phyloP scores from a whole-genome alignment of 2,329 filamentous ascomycete species.

The Colletotrichum sansevieriae region DNA sequence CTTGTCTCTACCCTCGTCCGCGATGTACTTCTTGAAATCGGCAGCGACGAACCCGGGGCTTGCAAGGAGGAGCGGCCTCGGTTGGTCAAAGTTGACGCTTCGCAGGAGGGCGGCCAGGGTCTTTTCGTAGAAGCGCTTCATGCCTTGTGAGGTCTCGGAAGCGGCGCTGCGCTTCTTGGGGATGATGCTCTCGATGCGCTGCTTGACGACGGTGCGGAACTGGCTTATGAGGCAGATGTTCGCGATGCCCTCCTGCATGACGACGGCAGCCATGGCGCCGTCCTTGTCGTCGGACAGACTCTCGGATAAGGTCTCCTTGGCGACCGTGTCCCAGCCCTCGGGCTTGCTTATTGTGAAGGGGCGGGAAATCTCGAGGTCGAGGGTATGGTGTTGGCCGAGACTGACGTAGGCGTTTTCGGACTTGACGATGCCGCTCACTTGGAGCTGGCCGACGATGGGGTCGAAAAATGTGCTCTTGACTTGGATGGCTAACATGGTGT shows the following conservation, averaged over 20 bases:
- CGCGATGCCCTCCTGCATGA: constrained; percentile 91
- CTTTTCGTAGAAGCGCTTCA: constrained; percentile 83
- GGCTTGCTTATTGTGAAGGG: constrained; percentile 91
- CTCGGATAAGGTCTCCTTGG: constrained; percentile 81
- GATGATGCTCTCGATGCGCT: constrained; percentile 75
- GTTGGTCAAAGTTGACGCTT: constrained; percentile 79
- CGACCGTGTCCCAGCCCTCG: constrained; percentile 86
- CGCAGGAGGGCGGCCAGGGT: constrained; percentile 81
- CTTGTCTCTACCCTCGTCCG: constrained; percentile 68
- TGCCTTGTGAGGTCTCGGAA: constrained; percentile 76
- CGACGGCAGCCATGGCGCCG: constrained; percentile 87
- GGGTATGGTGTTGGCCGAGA: constrained; percentile 69
- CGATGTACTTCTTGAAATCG: constrained; percentile 82
- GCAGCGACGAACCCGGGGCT: constrained; percentile 89
- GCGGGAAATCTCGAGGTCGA: constrained; percentile 87
- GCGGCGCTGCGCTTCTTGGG: constrained; percentile 76
- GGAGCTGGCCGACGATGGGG: constrained; percentile 65
- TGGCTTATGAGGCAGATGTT: constrained; percentile 88
- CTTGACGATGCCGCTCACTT: constrained; percentile 67
- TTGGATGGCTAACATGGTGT: constrained; percentile 68
- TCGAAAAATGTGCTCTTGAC: constrained; percentile 72
- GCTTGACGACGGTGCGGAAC: constrained; percentile 81
- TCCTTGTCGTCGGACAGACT: constrained; percentile 83
- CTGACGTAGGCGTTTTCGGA: constrained; percentile 66
- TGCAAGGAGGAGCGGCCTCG: constrained; percentile 83